Percentiles rank a stretch among this genome's conserved stretches.
Evolutionary conservation across 1,284 basidiomycete genomes (phyloP).

Genomic region (Spongiforma sp.): DNA sequence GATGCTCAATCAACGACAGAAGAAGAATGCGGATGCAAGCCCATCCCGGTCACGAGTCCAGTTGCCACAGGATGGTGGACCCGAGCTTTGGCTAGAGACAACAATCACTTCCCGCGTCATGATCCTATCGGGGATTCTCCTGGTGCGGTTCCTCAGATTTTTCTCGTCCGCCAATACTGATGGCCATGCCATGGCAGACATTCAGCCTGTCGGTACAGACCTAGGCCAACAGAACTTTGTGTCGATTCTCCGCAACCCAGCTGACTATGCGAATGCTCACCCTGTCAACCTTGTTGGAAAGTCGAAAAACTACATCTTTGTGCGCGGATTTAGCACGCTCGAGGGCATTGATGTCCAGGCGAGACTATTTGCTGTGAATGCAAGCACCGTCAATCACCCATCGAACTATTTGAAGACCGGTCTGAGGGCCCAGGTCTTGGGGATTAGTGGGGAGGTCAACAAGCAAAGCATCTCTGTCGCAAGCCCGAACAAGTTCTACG

Average conservation of each 20-base stretch:
- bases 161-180: not conserved
- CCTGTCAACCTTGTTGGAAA: slow-evolving; percentile 4
- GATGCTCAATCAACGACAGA: not conserved
- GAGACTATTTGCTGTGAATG: not conserved
- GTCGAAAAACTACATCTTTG: slow-evolving; percentile 13
- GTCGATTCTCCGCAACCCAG: slow-evolving; percentile 7
- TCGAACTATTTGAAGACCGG: not conserved
- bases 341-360: slow-evolving; percentile 13
- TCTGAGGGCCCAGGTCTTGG: not conserved
- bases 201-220: slow-evolving; percentile 13
- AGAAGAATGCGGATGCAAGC: not conserved
- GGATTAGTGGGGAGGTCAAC: not conserved
- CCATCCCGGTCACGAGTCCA: slow-evolving; percentile 17
- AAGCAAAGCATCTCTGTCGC: slow-evolving; percentile 11
- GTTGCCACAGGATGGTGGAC: slow-evolving; percentile 20
- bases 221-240: not conserved
- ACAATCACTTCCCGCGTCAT: slow-evolving; percentile 11
- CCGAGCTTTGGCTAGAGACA: not conserved
- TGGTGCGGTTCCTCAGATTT: slow-evolving; percentile 2
- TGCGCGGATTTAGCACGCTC: slow-evolving; percentile 19
- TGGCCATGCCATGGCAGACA: slow-evolving; percentile 1
- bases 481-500: slow-evolving; percentile 3
- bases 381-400: slow-evolving; percentile 1
- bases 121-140: slow-evolving; percentile 1
- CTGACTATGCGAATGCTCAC: slow-evolving; percentile 5